Base-by-base conservation (phyloP, 192 early-diverging fungal species). In the Entophlyctis helioformis region DNA sequence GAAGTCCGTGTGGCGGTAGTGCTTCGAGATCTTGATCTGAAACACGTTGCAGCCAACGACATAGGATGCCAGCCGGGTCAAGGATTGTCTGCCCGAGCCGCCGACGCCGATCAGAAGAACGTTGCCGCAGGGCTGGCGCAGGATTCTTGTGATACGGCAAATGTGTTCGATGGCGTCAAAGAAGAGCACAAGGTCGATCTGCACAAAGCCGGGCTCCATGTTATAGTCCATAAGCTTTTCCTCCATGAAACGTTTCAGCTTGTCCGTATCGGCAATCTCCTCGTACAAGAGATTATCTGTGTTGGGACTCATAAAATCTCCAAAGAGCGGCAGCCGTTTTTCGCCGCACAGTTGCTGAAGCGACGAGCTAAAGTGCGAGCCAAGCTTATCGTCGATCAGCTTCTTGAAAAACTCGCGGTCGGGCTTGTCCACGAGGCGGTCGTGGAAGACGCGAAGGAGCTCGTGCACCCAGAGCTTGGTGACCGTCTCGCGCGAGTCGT, bases 1-100 rank as follows among this genome's bases (percentile, higher is more conserved):
- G 54, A 74, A 76, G 26, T 76, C 74, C 2, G 54, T 39, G 39
- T 75, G 64, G 2, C 74, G 52, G 47, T 76, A 76, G 32, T 74
- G 59, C 50, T 75, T 76, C 18, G 74, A 64, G 35, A 76, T 75
- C 42, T 76, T 75, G 49, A 76, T 76, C 53, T 76, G 74, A 45
- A 71, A 71, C 11, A 74, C 56, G 10, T 32, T 44, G n/a, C 48
- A 66, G 20, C 76, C 69, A 10, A 69, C 70, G 19, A 70, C 50
- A 43, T 72, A 75, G 15, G 67, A 56, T 2, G 74, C 74, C 7
- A 76, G 54, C 1, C 72, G 39, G 11, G 74, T 59, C 20, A 76
- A 36, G 13, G 48, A 53, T 43, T 75, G 71, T 11, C 72, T 39
- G 16, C 74, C 74, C 26, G 60, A 66, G 16, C 74, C 74, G 23